Base-by-base conservation (phyloP, 176 grass and related monocot genomes). In the Miscanthus lutarioriparius region DNA sequence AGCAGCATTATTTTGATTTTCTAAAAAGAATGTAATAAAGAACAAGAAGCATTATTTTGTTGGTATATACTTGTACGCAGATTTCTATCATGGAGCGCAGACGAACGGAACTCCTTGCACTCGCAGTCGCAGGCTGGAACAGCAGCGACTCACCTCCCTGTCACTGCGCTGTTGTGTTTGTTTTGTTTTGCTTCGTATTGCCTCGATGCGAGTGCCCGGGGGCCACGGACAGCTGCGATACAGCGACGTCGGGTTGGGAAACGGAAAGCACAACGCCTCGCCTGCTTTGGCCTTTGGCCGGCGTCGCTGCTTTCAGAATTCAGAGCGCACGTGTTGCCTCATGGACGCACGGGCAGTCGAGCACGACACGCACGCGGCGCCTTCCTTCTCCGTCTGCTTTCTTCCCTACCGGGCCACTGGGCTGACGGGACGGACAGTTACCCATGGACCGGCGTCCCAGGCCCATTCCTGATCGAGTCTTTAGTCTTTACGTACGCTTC, bases 261-360 rank as follows among this genome's bases (percentile, higher is more conserved):
- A 48, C 44, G 54, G 84, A 44, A 36, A 80, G 43, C 27, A 19
- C 26, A 36, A 5, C 78, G 7, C 41, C 30, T 30, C 67, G 37
- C 75, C 75, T 26, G 75, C 67, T n/a, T 4, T 47, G 44, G 12
- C 1, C 8, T 49, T 6, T 2, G 53, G 20, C 20, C 53, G 9
- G 20, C 53, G 20, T 58, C 1, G 66, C 9, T 61, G 51, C 51
- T 62, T 10, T 59, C 54, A 27, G 25, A 26, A 27, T 39, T 27
- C 3, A 28, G 13, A 37, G 38, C 39, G 72, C 66, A 63, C 83
- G 84, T 80, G 84, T 64, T 51, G 76, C 67, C 28, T 23, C 64
- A 20, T 33, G 64, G 23, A 20, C 25, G 10, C 37, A 20, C 6
- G 16, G 15, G 20, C 59, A 59, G 54, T 10, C 20, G 53, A 56